Conservation (phyloP, 2,329 filamentous ascomycete species). For the Trichoderma sp. region DNA sequence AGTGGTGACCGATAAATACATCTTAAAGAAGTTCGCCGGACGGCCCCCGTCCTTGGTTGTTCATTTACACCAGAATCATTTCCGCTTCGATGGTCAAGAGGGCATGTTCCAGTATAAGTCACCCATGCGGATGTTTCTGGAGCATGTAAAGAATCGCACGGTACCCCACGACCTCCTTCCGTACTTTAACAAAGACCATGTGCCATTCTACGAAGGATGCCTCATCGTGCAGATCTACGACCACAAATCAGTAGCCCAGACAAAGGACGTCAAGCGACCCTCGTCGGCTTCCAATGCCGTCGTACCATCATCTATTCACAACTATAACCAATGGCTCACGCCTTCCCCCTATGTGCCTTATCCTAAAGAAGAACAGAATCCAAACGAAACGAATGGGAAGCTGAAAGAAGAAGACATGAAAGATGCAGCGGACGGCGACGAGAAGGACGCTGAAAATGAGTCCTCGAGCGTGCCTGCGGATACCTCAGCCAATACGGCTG, state of each 20-base stretch:
- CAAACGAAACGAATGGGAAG: slow-evolving; percentile 35
- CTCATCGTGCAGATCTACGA: slow-evolving; percentile 94
- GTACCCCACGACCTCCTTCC: slow-evolving; percentile 88
- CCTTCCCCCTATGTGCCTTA: slow-evolving; percentile 85
- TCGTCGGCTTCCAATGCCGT: slow-evolving; percentile 62
- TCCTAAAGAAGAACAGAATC: slow-evolving; percentile 60
- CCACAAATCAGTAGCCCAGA: slow-evolving; percentile 68
- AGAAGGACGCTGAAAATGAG: slow-evolving; percentile 62
- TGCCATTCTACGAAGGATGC: slow-evolving; percentile 91
- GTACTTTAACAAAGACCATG: slow-evolving; percentile 70
- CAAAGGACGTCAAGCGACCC: slow-evolving; percentile 59
- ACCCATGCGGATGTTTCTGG: slow-evolving; percentile 80
- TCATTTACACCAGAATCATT: slow-evolving; percentile 83
- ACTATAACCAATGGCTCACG: slow-evolving; percentile 86
- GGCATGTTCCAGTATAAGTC: slow-evolving; percentile 91
- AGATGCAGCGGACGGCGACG: slow-evolving; percentile 36
- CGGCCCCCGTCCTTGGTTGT: slow-evolving; percentile 81
- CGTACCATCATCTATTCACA: slow-evolving; percentile 83
- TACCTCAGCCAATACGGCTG: slow-evolving; percentile 40
- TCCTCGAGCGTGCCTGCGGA: slow-evolving; percentile 52
- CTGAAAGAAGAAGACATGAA: slow-evolving; percentile 43
- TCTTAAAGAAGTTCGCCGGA: slow-evolving; percentile 79
- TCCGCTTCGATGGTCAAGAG: slow-evolving; percentile 91
- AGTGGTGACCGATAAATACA: slow-evolving; percentile 77
- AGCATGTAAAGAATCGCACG: slow-evolving; percentile 75